A percentile compares a stretch with the other conserved stretches of the same genome.
Evolutionary conservation across 208 protist genomes (phyloP).

Genomic region (Naegleria fowleri): DNA sequence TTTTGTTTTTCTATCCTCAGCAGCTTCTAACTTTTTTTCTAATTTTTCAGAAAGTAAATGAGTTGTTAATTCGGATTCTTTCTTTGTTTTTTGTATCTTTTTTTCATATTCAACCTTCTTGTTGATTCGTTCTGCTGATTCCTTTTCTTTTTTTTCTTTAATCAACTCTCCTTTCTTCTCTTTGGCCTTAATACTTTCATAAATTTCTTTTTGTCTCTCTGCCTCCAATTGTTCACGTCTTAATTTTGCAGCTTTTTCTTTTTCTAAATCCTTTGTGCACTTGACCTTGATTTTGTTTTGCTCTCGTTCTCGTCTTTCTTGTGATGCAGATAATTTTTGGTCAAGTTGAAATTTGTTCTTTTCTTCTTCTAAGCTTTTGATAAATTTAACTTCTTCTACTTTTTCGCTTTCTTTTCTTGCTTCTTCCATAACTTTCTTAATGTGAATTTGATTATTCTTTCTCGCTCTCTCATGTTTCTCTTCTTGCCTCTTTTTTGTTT

Average conservation of each 20-base stretch:
- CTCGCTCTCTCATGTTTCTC: constrained; percentile 20
- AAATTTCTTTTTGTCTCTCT: neutral
- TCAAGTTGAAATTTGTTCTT: constrained; percentile 28
- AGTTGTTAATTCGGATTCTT: neutral
- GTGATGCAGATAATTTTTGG: neutral
- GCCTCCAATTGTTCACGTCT: constrained; percentile 28
- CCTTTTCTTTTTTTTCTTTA: constrained; percentile 35
- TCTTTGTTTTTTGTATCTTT: neutral
- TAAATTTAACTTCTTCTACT: constrained; percentile 22
- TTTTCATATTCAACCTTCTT: neutral
- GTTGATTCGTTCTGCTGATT: neutral
- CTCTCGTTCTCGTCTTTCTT: constrained; percentile 23
- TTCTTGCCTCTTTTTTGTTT: constrained; percentile 1
- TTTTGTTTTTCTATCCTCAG: neutral
- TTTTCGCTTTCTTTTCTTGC: constrained; percentile 34
- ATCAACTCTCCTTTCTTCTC: constrained; percentile 20
- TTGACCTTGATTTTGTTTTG: constrained; percentile 19
- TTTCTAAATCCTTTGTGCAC: constrained; percentile 22
- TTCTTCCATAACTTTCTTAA: constrained; percentile 21
- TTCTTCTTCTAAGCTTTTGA: neutral
- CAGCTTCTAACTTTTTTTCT: neutral
- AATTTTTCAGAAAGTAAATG: neutral
- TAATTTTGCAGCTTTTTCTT: constrained; percentile 22
- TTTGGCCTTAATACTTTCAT: constrained; percentile 23
- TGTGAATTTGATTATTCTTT: constrained; percentile 26